These are phyloP conservation scores for Fusarium graminum DNA, from an alignment of 2,329 filamentous ascomycete genomes.

Conservation along the genomic window DNA sequence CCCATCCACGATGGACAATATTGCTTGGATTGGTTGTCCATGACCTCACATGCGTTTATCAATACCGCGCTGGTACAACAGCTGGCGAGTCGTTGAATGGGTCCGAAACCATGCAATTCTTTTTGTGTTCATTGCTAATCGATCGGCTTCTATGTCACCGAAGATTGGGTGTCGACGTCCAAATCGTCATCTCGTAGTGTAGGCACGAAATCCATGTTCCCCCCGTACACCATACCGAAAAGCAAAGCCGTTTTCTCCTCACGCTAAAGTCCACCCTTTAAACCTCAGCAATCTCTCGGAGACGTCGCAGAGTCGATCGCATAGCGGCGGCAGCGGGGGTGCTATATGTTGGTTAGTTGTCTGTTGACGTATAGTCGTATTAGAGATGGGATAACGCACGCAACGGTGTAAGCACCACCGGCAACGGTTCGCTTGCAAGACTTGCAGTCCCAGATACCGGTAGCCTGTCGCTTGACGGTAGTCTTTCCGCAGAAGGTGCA, in stretches of 20 bases:
- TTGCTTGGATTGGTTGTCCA: conserved; percentile 21
- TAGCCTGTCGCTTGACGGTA: conserved; percentile 88
- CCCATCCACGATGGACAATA: conserved; percentile 5
- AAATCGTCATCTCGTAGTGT: conserved; percentile 59
- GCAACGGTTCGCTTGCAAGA: conserved; percentile 86
- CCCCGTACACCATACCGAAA: conserved; percentile 63
- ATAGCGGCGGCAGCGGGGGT: conserved; percentile 94
- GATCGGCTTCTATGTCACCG: conserved; percentile 57
- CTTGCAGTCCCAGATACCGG: conserved; percentile 98
- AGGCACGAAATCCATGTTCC: conserved; percentile 59
- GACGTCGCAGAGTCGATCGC: conserved; percentile 95
- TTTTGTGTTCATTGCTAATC: conserved; percentile 60
- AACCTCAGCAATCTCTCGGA: conserved; percentile 97
- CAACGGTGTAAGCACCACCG: conserved; percentile 89
- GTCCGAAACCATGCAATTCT: conserved; percentile 55
- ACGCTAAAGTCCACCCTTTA: conserved; percentile 61
- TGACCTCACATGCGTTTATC: conserved; percentile 21
- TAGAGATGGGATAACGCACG: conserved; percentile 75
- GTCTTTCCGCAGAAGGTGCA: conserved; percentile 99
- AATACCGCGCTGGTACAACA: conserved; percentile 6
- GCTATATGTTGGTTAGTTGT: conserved; percentile 63
- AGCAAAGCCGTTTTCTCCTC: conserved; percentile 58
- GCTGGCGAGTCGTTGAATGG: conserved; percentile 43
- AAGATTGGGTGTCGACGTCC: conserved; percentile 58
- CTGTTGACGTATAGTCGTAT: conserved; percentile 5